Evolutionary conservation across 768 basidiomycete species (phyloP), one percentile per base, ranked within the genome.

Genomic region (Tulasnella sp.): DNA sequence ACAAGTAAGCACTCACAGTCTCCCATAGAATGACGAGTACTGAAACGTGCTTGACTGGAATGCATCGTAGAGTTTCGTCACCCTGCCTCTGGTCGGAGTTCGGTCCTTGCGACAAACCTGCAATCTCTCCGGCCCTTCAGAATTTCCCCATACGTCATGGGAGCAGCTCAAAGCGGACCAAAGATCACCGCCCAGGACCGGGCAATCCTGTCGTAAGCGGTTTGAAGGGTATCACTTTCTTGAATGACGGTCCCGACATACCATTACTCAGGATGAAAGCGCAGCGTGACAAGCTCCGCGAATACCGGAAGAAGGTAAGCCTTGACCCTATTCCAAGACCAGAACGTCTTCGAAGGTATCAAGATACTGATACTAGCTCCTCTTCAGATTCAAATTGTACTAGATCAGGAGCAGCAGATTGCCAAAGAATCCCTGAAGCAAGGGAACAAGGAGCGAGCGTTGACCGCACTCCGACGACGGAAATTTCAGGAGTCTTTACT

Each of bases 401-500:
- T 98, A 67, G 90, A 92, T 72, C 85, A 93, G 41, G 97, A 99
- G 80, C 88, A 92, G 76, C 88, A 88, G 75, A 94, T 98, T 73
- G 97, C 97, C 26, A 92, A 87, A 79, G 83, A 87, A 62, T 91
- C 95, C 73, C 84, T 99, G 7, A 85, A 84, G 34, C 83, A 85
- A 8, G 95, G 95, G 1, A 86, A 92, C 80, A 95, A 94, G 81
- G 90, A 93, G 73, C 85, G 92, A 40, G 97, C 97, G 5, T 80
- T 94, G 71, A 87, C 91, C 75, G 94, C 97, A 1, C 83, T 99
- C 62, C 87, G 97, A 71, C 87, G 90, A 77, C 86, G 93, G 74
- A 98, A 98, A 81, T 98, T 97, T 78, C 97, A 98, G 78, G 92
- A 98, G 78, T 84, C 88, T 72, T 82, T 99, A 41, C 83, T 99